Conservation (phyloP, 2,329 filamentous ascomycete species). For the Neurospora sp. region DNA sequence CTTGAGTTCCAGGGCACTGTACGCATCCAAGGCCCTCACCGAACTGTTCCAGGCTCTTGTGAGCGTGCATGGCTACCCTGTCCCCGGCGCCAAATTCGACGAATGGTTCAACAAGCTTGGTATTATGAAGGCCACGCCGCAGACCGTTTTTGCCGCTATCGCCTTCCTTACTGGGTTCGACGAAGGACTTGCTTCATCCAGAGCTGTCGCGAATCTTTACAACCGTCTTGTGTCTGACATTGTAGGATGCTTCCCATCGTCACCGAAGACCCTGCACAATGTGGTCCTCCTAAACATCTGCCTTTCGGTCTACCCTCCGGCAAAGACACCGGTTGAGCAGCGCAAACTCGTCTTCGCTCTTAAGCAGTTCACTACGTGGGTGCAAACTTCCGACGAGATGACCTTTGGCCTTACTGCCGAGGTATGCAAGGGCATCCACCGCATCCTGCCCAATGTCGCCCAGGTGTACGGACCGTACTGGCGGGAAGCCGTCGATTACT, state of each 20-base stretch:
- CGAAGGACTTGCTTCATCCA: constrained; percentile 38
- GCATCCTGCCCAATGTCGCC: constrained; percentile 61
- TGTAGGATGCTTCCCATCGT: constrained; percentile 34
- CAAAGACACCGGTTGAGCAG: constrained; percentile 45
- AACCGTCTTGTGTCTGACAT: constrained; percentile 52
- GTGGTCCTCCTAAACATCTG: constrained; percentile 46
- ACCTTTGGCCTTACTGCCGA: constrained; percentile 36
- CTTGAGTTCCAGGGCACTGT: constrained; percentile 35
- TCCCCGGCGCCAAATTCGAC: constrained; percentile 28
- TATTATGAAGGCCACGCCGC: constrained; percentile 35
- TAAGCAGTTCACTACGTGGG: constrained; percentile 65
- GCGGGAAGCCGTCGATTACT: constrained; percentile 53
- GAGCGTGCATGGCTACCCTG: constrained; percentile 35
- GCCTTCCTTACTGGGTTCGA: constrained; percentile 44
- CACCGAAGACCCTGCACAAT: constrained; percentile 35
- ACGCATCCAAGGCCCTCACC: constrained; percentile 42
- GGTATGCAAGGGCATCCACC: constrained; percentile 45
- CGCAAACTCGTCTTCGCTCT: constrained; percentile 75
- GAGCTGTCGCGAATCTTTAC: constrained; percentile 40
- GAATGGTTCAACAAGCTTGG: constrained; percentile 35
- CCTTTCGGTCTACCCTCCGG: constrained; percentile 40
- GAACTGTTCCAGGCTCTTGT: constrained; percentile 37
- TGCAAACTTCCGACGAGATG: constrained; percentile 41
- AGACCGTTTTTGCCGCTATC: constrained; percentile 37
- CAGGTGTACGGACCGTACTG: constrained; percentile 86